Evolutionary conservation across 1,139 yeast species (phyloP).

Genomic region (Taphrina deformans): DNA sequence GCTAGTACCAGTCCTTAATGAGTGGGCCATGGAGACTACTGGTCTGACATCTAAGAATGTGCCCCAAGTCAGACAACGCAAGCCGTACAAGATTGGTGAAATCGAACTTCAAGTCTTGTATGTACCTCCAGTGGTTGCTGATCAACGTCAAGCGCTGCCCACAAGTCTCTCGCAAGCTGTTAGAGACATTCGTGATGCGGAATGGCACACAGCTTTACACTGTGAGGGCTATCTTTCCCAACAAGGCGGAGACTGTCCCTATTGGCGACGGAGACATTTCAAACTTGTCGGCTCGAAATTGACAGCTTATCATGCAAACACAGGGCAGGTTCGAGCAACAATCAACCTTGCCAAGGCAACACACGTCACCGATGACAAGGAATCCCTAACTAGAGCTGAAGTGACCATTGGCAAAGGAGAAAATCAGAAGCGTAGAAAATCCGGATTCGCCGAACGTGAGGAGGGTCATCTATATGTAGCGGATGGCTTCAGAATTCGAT

Average conservation of each 20-base stretch:
- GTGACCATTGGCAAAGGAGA: constrained; percentile 40
- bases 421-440: constrained; percentile 36
- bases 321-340: constrained; percentile 63
- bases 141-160: constrained; percentile 28
- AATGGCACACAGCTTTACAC: constrained; percentile 36
- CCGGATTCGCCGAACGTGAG: constrained; percentile 33
- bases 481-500: constrained; percentile 57
- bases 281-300: constrained; percentile 59
- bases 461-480: constrained; percentile 38
- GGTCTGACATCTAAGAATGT: constrained; percentile 33
- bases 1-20: constrained; percentile 37
- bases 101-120: constrained; percentile 32
- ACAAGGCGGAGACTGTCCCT: constrained; percentile 75
- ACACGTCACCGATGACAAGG: constrained; percentile 43
- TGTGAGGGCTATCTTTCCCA: constrained; percentile 69
- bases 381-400: constrained; percentile 47
- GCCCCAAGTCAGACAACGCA: constrained; percentile 8
- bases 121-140: constrained; percentile 31
- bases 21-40: constrained; percentile 40
- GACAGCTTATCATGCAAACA: constrained; percentile 64
- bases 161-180: constrained; percentile 35
- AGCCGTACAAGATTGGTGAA: constrained; percentile 35
- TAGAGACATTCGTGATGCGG: constrained; percentile 35
- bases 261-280: constrained; percentile 67
- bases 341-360: constrained; percentile 63